These are phyloP conservation scores for Saccharomyces kudriavzevii DNA, from an alignment of 805 yeast genomes.

Conservation along the genomic window DNA sequence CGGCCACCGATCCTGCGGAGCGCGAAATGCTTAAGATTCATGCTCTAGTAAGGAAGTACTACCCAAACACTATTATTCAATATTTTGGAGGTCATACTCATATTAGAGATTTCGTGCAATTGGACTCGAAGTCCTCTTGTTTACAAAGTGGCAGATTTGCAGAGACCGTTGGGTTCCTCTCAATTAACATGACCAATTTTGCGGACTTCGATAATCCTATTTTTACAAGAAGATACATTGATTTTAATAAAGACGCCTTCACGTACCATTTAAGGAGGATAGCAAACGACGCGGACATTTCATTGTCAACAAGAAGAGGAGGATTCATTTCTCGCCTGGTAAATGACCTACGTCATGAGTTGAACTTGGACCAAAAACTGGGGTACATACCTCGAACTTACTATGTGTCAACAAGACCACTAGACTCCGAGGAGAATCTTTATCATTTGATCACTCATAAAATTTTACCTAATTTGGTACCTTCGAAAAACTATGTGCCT, in stretches of 20 bases:
- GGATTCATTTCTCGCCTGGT: constrained; percentile 39
- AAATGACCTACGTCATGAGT: constrained; percentile 33
- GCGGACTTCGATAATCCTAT: constrained; percentile 17
- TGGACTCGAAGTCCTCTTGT: constrained; percentile 62
- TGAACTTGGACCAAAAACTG: constrained; percentile 46
- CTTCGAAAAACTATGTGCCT: constrained; percentile 21
- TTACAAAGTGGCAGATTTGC: constrained; percentile 90
- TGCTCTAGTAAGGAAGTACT: constrained; percentile 42
- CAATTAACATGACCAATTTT: constrained; percentile 36
- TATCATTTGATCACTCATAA: constrained; percentile 49
- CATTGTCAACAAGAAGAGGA: constrained; percentile 45
- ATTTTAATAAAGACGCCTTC: constrained; percentile 70
- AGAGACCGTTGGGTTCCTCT: constrained; percentile 87
- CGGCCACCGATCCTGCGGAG: constrained; percentile 38
- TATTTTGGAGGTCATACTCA: constrained; percentile 95
- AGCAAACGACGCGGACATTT: constrained; percentile 32
- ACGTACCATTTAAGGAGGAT: constrained; percentile 41
- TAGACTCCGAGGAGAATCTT: constrained; percentile 48
- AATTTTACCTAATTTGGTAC: constrained; percentile 40
- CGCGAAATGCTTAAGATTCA: constrained; percentile 34
- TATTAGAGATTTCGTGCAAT: constrained; percentile 68
- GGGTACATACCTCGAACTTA: constrained; percentile 66
- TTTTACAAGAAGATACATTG: constrained; percentile 65
- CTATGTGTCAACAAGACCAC: constrained; percentile 59
- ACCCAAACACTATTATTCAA: constrained; percentile 62